A percentile compares a stretch with the other conserved stretches of the same genome.
Conservation (phyloP, 2,329 filamentous ascomycete species). For the Zasmidium cellare region DNA sequence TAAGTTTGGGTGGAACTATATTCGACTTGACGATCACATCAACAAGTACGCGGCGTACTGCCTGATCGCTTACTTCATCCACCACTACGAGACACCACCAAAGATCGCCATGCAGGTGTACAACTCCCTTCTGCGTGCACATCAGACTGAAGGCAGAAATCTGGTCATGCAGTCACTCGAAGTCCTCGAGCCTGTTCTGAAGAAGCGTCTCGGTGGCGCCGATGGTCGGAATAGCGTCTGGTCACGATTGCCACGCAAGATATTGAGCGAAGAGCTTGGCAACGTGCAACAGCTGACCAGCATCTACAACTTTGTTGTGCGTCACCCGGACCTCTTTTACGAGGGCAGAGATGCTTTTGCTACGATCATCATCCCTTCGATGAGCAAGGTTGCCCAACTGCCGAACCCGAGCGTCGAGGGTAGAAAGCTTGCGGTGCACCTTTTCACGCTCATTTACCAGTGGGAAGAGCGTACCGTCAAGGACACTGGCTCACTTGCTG, state of each 20-base stretch:
- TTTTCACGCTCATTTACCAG: slow-evolving; percentile 86
- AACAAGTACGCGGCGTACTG: slow-evolving; percentile 99
- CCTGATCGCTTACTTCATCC: slow-evolving; percentile 95
- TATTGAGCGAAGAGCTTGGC: slow-evolving; percentile 88
- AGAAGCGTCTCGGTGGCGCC: slow-evolving; percentile 73
- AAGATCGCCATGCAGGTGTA: slow-evolving; percentile 98
- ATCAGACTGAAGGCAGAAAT: slow-evolving; percentile 90
- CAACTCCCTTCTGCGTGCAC: slow-evolving; percentile 83
- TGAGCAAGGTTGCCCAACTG: slow-evolving; percentile 82
- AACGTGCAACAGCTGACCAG: slow-evolving; percentile 95
- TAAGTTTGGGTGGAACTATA: slow-evolving; percentile 99
- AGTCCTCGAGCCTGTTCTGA: slow-evolving; percentile 89
- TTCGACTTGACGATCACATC: slow-evolving; percentile 96
- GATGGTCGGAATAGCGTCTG: slow-evolving; percentile 77
- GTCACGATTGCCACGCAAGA: slow-evolving; percentile 86
- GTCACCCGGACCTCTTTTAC: slow-evolving; percentile 90
- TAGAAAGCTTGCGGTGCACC: slow-evolving; percentile 84
- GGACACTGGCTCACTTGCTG: slow-evolving; percentile 47
- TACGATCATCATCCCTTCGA: slow-evolving; percentile 80
- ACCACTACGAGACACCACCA: slow-evolving; percentile 89
- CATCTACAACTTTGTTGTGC: slow-evolving; percentile 95
- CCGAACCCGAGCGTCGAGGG: slow-evolving; percentile 86
- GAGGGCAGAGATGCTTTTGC: slow-evolving; percentile 91
- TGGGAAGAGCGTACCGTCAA: slow-evolving; percentile 87
- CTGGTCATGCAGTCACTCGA: slow-evolving; percentile 93